These are phyloP conservation scores for Cladorrhinum sp. DNA, from an alignment of 2,329 filamentous ascomycete genomes.

Conservation along the genomic window DNA sequence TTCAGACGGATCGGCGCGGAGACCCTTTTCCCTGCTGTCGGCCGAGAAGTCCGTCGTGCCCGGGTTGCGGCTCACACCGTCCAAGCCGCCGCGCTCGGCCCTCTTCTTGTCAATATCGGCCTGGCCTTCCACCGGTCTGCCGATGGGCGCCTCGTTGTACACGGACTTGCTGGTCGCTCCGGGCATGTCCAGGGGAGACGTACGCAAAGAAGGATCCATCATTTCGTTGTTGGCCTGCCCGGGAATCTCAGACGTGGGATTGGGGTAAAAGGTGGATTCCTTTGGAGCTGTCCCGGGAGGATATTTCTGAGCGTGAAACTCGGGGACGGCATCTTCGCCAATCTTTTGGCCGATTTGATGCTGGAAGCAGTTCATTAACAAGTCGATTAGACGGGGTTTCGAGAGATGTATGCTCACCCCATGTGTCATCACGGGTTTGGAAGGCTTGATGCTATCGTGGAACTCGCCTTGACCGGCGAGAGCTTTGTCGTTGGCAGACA, in stretches of 20 bases:
- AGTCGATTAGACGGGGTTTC: not conserved
- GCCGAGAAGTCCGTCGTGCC: slow-evolving; percentile 9
- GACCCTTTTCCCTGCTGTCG: slow-evolving; percentile 26
- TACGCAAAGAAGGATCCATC: slow-evolving; percentile 23
- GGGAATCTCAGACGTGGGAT: slow-evolving; percentile 35
- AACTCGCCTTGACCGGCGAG: slow-evolving; percentile 56
- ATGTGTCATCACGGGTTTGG: slow-evolving; percentile 51
- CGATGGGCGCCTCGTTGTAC: slow-evolving; percentile 40
- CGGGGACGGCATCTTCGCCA: slow-evolving; percentile 56
- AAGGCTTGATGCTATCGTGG: slow-evolving; percentile 45
- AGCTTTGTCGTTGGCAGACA: slow-evolving; percentile 52
- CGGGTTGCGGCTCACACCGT: slow-evolving; percentile 36
- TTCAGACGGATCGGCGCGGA: slow-evolving; percentile 31
- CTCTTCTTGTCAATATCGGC: slow-evolving; percentile 32
- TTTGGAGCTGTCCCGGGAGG: slow-evolving; percentile 62
- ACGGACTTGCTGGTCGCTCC: slow-evolving; percentile 46
- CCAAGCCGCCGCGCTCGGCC: slow-evolving; percentile 38
- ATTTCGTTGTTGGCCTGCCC: slow-evolving; percentile 35
- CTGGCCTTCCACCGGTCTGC: slow-evolving; percentile 39
- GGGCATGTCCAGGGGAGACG: slow-evolving; percentile 36
- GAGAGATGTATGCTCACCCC: slow-evolving; percentile 46
- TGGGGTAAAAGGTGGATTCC: slow-evolving; percentile 40
- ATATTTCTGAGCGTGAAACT: slow-evolving; percentile 61
- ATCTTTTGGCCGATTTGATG: slow-evolving; percentile 62
- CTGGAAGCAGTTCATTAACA: slow-evolving; percentile 38